Percentiles rank a stretch among this genome's conserved stretches.
phyloP scores from a whole-genome alignment of 192 early-diverging fungal genomes.

The Gaertneriomyces sp. region DNA sequence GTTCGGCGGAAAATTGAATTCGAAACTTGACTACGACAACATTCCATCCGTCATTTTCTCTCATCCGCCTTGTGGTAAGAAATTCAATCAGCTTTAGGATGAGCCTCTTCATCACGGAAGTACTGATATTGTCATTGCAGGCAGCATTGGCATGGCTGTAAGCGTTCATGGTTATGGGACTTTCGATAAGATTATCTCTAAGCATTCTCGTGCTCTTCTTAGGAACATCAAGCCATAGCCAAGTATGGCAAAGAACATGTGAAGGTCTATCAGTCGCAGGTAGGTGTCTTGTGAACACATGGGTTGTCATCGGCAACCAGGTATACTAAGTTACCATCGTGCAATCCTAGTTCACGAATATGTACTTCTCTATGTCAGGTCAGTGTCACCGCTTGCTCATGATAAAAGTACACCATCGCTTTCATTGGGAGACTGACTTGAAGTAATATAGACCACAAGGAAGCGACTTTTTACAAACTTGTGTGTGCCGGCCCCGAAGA shows the following conservation, averaged over 20 bases:
- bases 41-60: slow-evolving; percentile 96
- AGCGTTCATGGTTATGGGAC: slow-evolving; percentile 8
- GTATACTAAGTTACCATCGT: not conserved
- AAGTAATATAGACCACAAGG: slow-evolving; percentile 61
- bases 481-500: slow-evolving; percentile 84
- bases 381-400: not conserved
- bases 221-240: slow-evolving; percentile 53
- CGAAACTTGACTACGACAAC: slow-evolving; percentile 89
- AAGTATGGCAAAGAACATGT: slow-evolving; percentile 73
- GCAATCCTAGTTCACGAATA: slow-evolving; percentile 71
- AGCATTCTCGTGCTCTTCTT: too few relatives aligned
- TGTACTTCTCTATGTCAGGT: slow-evolving; percentile 66
- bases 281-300: not conserved
- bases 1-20: slow-evolving; percentile 70
- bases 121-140: slow-evolving; percentile 35
- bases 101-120: too few relatives aligned
- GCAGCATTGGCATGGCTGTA: slow-evolving; percentile 88
- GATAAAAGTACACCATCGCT: not conserved
- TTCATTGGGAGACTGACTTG: too few relatives aligned
- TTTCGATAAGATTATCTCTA: too few relatives aligned
- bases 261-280: slow-evolving; percentile 77
- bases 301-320: too few relatives aligned
- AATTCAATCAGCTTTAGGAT: too few relatives aligned
- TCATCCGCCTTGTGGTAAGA: slow-evolving; percentile 61
- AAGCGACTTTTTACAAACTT: slow-evolving; percentile 88